A percentile compares a stretch with the other conserved stretches of the same genome.
phyloP scores from a whole-genome alignment of 805 yeast genomes.

The Wickerhamomyces chambardii region DNA sequence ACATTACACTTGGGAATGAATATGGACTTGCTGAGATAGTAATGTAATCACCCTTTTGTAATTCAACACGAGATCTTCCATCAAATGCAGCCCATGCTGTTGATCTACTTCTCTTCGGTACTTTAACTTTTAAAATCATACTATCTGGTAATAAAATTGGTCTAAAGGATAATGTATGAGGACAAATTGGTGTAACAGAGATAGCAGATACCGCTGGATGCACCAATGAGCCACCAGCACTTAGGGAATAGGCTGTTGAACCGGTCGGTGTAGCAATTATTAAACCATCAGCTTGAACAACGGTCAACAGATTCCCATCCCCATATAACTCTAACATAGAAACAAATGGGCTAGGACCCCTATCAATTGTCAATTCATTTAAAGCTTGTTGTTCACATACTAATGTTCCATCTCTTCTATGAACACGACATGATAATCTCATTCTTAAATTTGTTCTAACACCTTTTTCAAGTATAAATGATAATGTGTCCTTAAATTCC shows the following conservation, averaged over 20 bases:
- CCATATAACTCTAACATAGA: constrained; percentile 87
- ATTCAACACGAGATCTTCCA: constrained; percentile 81
- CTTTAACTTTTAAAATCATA: constrained; percentile 76
- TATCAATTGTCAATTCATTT: constrained; percentile 83
- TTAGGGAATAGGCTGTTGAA: constrained; percentile 89
- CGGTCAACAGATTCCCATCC: constrained; percentile 74
- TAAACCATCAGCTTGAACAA: constrained; percentile 91
- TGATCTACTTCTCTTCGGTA: constrained; percentile 72
- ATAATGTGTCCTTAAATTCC: constrained; percentile 52
- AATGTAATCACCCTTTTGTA: constrained; percentile 77
- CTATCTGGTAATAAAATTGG: constrained; percentile 91
- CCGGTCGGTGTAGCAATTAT: constrained; percentile 95
- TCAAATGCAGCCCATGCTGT: constrained; percentile 98
- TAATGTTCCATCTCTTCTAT: constrained; percentile 26
- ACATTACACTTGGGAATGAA: constrained; percentile 89
- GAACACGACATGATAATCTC: constrained; percentile 80
- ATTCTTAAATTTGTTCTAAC: constrained; percentile 74
- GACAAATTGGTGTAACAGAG: constrained; percentile 92
- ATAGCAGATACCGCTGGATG: constrained; percentile 93
- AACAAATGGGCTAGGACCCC: constrained; percentile 92
- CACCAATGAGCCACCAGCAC: constrained; percentile 93
- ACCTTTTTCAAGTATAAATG: constrained; percentile 55
- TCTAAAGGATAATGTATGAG: constrained; percentile 88
- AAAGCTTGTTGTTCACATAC: constrained; percentile 65
- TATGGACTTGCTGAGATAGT: constrained; percentile 78